Evolutionary conservation across 2,329 filamentous ascomycete species (phyloP).

Genomic region (Trichoderma breve): DNA sequence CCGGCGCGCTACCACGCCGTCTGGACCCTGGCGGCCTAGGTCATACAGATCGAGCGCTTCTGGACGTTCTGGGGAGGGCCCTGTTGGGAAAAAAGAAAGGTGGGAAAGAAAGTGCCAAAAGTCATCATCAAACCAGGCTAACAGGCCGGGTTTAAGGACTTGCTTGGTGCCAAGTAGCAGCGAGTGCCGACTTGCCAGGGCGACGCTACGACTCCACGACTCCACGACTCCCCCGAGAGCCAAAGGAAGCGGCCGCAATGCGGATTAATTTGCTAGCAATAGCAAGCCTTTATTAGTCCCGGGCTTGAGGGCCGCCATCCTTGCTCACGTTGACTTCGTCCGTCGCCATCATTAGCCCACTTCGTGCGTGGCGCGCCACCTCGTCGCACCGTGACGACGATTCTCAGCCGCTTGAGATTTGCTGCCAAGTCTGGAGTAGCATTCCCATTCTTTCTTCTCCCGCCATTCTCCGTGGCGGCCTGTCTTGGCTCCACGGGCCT

Average conservation of each 20-base stretch:
- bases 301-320: slow-evolving; percentile 5
- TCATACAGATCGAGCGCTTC: neutral
- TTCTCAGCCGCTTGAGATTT: slow-evolving; percentile 11
- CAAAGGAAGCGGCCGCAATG: slow-evolving; percentile 11
- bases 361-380: slow-evolving; percentile 3
- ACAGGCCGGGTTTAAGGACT: slow-evolving; percentile 5
- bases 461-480: slow-evolving; percentile 13
- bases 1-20: neutral
- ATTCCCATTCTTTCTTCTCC: slow-evolving; percentile 12
- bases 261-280: slow-evolving; percentile 14
- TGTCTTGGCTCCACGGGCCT: slow-evolving; percentile 21
- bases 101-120: neutral
- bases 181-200: slow-evolving; percentile 9
- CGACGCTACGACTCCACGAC: neutral
- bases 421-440: slow-evolving; percentile 11
- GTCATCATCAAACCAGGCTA: slow-evolving; percentile 1
- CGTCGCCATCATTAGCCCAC: neutral
- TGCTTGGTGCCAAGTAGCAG: slow-evolving; percentile 9
- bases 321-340: slow-evolving; percentile 11
- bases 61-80: neutral
- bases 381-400: slow-evolving; percentile 17
- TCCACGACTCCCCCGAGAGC: neutral
- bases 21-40: neutral
- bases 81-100: neutral
- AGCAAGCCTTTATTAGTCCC: slow-evolving; percentile 3